These are phyloP conservation scores for Calonectria henricotiae DNA, from an alignment of 2,329 filamentous ascomycete species.

Conservation along the genomic window DNA sequence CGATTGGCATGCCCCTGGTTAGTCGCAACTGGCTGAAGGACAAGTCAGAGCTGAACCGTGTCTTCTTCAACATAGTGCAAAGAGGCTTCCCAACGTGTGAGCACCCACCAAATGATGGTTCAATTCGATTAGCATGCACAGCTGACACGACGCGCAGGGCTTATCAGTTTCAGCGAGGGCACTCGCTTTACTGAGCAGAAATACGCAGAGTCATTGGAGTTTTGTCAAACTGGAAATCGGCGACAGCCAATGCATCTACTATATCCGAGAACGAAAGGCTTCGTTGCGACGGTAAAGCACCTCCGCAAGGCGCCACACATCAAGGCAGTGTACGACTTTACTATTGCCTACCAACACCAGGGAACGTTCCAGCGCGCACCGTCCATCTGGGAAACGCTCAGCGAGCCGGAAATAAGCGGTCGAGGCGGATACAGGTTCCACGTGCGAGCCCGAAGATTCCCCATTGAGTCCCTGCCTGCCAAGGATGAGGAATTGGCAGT, in stretches of 20 bases:
- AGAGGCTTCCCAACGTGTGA: conserved; percentile 73
- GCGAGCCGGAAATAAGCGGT: conserved; percentile 58
- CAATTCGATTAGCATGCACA: conserved; percentile 27
- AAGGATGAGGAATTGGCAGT: conserved; percentile 66
- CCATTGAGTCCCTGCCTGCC: conserved; percentile 65
- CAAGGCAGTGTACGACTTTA: conserved; percentile 71
- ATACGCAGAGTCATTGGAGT: conserved; percentile 66
- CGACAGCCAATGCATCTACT: conserved; percentile 72
- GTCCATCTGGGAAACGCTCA: conserved; percentile 70
- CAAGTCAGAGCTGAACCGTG: conserved; percentile 69
- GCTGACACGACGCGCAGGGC: conserved; percentile 63
- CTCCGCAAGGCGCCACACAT: conserved; percentile 68
- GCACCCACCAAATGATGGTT: conserved; percentile 47
- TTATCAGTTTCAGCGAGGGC: conserved; percentile 77
- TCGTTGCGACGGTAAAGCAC: conserved; percentile 73
- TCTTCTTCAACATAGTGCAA: conserved; percentile 70
- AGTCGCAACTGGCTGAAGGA: conserved; percentile 74
- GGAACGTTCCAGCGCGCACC: conserved; percentile 64
- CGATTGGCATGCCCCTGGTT: conserved; percentile 77
- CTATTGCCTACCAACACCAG: conserved; percentile 68
- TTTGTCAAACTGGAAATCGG: conserved; percentile 68
- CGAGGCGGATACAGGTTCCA: conserved; percentile 65
- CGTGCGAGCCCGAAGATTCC: conserved; percentile 66
- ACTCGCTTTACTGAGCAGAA: conserved; percentile 73
- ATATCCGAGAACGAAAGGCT: conserved; percentile 74